Evolutionary conservation across 768 basidiomycete species (phyloP).

Genomic region (Punctularia strigosozonata): DNA sequence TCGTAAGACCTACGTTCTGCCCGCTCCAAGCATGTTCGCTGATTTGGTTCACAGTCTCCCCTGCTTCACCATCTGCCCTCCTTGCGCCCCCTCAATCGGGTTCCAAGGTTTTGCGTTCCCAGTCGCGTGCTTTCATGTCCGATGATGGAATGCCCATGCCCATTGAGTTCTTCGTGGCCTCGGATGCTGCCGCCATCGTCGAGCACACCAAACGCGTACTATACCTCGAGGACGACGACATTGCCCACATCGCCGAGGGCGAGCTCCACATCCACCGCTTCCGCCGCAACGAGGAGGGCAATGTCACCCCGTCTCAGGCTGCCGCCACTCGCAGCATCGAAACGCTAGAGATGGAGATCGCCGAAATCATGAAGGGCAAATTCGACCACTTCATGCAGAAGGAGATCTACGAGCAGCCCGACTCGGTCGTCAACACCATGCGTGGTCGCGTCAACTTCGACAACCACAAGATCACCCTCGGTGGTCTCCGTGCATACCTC

Average conservation of each 20-base stretch:
- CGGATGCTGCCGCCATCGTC: conserved; percentile 90
- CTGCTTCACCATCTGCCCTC: conserved; percentile 44
- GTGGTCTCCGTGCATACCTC: conserved; percentile 90
- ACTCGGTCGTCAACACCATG: conserved; percentile 99
- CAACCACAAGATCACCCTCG: conserved; percentile 79
- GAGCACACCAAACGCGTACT: conserved; percentile 99
- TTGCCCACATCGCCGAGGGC: conserved; percentile 94
- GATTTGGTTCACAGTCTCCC: conserved; percentile 9
- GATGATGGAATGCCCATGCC: conserved; percentile 98
- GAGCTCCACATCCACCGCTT: conserved; percentile 98
- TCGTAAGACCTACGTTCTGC: too few species aligned
- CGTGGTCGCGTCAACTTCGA: conserved; percentile 99
- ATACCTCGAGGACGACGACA: conserved; percentile 98
- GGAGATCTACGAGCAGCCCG: conserved; percentile 98
- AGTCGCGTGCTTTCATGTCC: conserved; percentile 96
- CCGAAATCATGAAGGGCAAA: conserved; percentile 99
- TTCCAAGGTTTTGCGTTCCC: conserved; percentile 81
- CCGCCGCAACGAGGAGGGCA: conserved; percentile 72
- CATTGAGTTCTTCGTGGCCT: conserved; percentile 99
- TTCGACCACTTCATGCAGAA: conserved; percentile 99
- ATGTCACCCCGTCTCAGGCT: conserved; percentile 43
- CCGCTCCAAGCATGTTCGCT: not conserved
- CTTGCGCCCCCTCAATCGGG: conserved; percentile 54
- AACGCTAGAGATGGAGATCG: conserved; percentile 95
- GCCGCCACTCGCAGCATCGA: conserved; percentile 89